These are phyloP conservation scores for Aaosphaeria pasadenensis DNA, from an alignment of 2,329 filamentous ascomycete species.

Conservation along the genomic window DNA sequence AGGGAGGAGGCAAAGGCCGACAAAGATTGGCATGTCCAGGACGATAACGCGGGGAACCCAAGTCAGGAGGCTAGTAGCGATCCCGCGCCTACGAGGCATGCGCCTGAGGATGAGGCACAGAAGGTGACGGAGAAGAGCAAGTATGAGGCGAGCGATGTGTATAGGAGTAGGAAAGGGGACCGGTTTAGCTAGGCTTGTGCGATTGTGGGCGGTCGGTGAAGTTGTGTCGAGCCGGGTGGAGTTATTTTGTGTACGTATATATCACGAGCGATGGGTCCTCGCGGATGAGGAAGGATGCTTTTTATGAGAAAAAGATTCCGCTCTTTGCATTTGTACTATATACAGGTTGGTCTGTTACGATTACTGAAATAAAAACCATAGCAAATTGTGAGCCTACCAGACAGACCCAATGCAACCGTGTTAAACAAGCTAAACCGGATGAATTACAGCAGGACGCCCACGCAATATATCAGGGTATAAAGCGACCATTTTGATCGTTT, in stretches of 20 bases:
- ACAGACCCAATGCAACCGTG: no score
- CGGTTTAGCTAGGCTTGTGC: slow-evolving; percentile 55
- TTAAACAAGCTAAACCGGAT: neutral
- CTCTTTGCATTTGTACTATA: no score
- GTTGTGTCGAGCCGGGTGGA: no score
- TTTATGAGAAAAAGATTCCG: no score
- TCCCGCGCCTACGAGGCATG: slow-evolving; percentile 82
- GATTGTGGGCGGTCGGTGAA: no score
- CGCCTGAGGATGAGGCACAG: slow-evolving; percentile 67
- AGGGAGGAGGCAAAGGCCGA: slow-evolving; percentile 9
- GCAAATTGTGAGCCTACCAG: no score
- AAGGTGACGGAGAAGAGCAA: slow-evolving; percentile 76
- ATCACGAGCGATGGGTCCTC: no score
- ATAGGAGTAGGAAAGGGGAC: slow-evolving; percentile 77
- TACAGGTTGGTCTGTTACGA: no score
- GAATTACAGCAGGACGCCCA: slow-evolving; percentile 3
- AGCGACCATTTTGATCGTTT: slow-evolving; percentile 4
- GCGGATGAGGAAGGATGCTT: no score
- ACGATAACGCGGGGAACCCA: slow-evolving; percentile 48
- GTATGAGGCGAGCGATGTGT: slow-evolving; percentile 79
- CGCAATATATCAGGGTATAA: slow-evolving; percentile 34
- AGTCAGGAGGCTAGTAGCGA: slow-evolving; percentile 72
- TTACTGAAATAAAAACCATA: no score
- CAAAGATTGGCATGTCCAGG: slow-evolving; percentile 2
- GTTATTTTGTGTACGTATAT: no score